Percentiles rank a stretch among this genome's conserved stretches.
Conservation (phyloP, 306 rosid genomes). For the Ormosia emarginata region DNA sequence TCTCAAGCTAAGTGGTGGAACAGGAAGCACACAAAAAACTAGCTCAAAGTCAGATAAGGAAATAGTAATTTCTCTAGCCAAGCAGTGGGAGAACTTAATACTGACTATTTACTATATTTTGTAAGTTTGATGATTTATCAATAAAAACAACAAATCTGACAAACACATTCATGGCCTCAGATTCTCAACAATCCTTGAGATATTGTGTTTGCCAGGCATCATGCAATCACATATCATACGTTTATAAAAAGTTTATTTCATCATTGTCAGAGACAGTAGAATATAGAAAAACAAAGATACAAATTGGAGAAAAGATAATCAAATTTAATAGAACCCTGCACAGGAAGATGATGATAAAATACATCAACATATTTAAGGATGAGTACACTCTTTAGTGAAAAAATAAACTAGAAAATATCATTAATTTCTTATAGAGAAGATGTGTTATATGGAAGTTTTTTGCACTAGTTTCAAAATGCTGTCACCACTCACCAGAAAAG, state of each 20-base stretch:
- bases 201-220: background rate
- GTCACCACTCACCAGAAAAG: background rate
- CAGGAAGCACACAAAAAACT: background rate
- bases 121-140: background rate
- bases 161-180: background rate
- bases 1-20: background rate
- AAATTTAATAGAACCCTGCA: background rate
- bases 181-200: background rate
- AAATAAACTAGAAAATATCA: background rate
- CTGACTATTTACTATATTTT: background rate
- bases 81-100: background rate
- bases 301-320: background rate
- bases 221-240: background rate
- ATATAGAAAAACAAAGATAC: background rate
- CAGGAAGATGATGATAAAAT: background rate
- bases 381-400: background rate
- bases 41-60: background rate
- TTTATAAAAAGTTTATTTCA: background rate
- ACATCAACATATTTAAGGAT: background rate
- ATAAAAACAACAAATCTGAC: background rate
- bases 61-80: background rate
- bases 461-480: background rate
- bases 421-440: background rate
- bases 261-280: background rate
- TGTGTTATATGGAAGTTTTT: background rate